Evolutionary conservation across 2,329 filamentous ascomycete genomes (phyloP).

Genomic region (Penicillium sp.): DNA sequence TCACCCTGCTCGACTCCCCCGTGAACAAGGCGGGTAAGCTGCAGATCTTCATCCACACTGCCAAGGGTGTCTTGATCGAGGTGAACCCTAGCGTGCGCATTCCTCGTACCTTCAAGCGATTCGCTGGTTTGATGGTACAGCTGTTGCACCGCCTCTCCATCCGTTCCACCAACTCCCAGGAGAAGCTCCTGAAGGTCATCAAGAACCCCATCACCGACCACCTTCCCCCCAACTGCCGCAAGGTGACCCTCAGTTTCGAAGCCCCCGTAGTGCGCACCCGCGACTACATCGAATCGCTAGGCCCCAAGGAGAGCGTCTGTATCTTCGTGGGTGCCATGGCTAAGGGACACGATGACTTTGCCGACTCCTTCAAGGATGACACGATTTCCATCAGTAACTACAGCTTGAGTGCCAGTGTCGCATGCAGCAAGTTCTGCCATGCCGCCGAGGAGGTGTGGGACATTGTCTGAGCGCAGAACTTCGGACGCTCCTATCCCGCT

Average conservation of each 20-base stretch:
- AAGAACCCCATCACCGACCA: slow-evolving; percentile 97
- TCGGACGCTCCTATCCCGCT: too few relatives aligned
- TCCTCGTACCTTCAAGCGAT: slow-evolving; percentile 95
- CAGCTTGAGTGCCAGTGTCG: slow-evolving; percentile 91
- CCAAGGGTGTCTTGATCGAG: slow-evolving; percentile 93
- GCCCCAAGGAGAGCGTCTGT: slow-evolving; percentile 81
- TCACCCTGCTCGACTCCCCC: slow-evolving; percentile 92
- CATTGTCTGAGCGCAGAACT: slow-evolving; percentile 62
- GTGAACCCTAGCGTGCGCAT: slow-evolving; percentile 97
- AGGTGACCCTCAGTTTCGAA: slow-evolving; percentile 93
- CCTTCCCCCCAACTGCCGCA: slow-evolving; percentile 90
- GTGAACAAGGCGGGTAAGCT: slow-evolving; percentile 97
- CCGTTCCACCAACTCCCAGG: slow-evolving; percentile 89
- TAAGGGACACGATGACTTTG: slow-evolving; percentile 90
- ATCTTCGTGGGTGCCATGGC: slow-evolving; percentile 98
- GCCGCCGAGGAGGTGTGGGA: slow-evolving; percentile 94
- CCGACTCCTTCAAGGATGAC: slow-evolving; percentile 88
- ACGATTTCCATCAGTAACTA: slow-evolving; percentile 98
- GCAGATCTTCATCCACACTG: slow-evolving; percentile 97
- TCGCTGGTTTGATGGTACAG: slow-evolving; percentile 97
- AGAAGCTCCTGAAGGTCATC: slow-evolving; percentile 95
- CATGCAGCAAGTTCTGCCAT: slow-evolving; percentile 99
- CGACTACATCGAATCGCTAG: slow-evolving; percentile 75
- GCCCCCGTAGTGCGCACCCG: slow-evolving; percentile 75
- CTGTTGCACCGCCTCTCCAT: slow-evolving; percentile 91